Percentiles rank a stretch among this genome's conserved stretches.
These are phyloP conservation scores for Fragaria vesca DNA, from an alignment of 306 rosid genomes.

Conservation along the genomic window DNA sequence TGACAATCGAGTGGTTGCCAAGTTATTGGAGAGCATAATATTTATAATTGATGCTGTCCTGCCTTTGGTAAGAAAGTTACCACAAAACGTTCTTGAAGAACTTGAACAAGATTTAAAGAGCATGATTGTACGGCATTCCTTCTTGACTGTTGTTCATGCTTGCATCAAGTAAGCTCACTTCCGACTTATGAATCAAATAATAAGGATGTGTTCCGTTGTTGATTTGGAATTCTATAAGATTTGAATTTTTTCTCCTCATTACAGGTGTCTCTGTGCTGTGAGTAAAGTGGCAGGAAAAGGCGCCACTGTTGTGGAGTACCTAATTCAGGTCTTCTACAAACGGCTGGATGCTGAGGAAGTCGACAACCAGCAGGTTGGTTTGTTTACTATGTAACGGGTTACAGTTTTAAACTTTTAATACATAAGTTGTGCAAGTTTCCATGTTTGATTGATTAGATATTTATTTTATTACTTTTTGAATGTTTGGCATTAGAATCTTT, in stretches of 20 bases:
- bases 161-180: slow-evolving; percentile 72
- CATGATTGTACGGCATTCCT: slow-evolving; percentile 89
- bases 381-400: slow-evolving; percentile 1
- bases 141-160: slow-evolving; percentile 98
- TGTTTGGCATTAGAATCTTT: not conserved
- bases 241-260: slow-evolving; percentile 5
- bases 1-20: slow-evolving; percentile 74
- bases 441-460: not conserved
- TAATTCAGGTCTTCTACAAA: slow-evolving; percentile 78
- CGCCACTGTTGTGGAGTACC: slow-evolving; percentile 68
- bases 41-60: slow-evolving; percentile 89
- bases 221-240: not conserved
- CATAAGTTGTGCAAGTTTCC: not conserved
- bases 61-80: slow-evolving; percentile 79
- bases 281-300: slow-evolving; percentile 85
- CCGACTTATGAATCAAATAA: slow-evolving; percentile 13
- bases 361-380: slow-evolving; percentile 82
- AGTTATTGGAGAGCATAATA: slow-evolving; percentile 82
- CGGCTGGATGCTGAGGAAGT: slow-evolving; percentile 66
- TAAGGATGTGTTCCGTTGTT: not conserved
- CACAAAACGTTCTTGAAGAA: slow-evolving; percentile 78
- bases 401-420: not conserved
- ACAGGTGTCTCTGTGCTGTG: slow-evolving; percentile 90
- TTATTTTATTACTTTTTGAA: not conserved
- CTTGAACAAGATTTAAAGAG: slow-evolving; percentile 90